Base-by-base conservation (phyloP, 305 asterid genomes). In the Ajuga reptans region DNA sequence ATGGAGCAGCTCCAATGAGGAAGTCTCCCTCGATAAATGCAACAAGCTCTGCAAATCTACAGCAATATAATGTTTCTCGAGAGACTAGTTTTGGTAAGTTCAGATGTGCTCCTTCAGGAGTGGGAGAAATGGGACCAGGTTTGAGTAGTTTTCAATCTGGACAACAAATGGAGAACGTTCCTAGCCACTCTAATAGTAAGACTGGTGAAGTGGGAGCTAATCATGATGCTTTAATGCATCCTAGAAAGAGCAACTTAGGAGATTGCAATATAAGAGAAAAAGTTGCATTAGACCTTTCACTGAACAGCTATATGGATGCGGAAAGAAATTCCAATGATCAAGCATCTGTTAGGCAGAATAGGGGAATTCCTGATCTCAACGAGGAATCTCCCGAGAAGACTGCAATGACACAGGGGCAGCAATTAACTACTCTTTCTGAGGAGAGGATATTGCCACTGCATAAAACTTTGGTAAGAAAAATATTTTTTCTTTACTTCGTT, bases 291-390 rank as follows among this genome's bases (percentile, higher is more conserved):
- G 86, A 81, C 67, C 84, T 80, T 69, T 83, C 87, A 9, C 78
- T 84, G 43, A 64, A 69, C 61, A 76, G 81, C 80, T 72, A 34
- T 55, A 46, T 43, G 55, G 55, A 59, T 43, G 29, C 61, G 17
- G 89, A 77, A 59, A 73, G 67, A 54, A 69, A 31, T 42, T 61
- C 75, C 29, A 45, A 73, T 4, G 34, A 24, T 6, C 71, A 12
- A 42, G 54, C 64, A 51, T 21, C 27, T 21, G 27, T 21, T 21
- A 65, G 71, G 66, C 79, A 21, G 27, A 21, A 11, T 59, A 81
- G 76, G 39, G 70, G 60, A 24, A 83, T 75, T 73, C 82, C 75
- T 0, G 99, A 93, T 74, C 89, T 91, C 68, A 89, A 90, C 43
- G 80, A 80, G 83, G 69, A 76, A 29, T 70, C 77, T 78, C 53